Evolutionary conservation across 345 rosid genomes (phyloP).

Genomic region (Limnanthes douglasii): DNA sequence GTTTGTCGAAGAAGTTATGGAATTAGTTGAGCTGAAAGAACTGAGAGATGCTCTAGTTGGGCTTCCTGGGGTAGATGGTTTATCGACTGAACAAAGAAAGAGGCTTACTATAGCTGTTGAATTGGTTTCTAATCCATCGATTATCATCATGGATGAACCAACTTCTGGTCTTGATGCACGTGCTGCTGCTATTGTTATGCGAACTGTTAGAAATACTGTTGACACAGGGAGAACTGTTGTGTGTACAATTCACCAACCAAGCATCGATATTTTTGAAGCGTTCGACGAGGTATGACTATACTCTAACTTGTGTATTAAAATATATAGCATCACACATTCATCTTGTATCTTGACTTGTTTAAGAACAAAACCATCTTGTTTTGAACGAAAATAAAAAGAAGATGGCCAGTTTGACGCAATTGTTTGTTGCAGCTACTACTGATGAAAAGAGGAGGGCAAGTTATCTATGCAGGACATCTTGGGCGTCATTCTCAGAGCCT

Average conservation of each 20-base stretch:
- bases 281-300: conserved; percentile 60
- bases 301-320: too few species aligned
- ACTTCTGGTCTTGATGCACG: conserved; percentile 94
- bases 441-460: conserved; percentile 95
- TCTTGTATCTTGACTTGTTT: neutral
- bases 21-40: conserved; percentile 69
- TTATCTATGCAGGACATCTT: conserved; percentile 70
- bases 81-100: conserved; percentile 88
- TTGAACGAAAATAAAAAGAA: too few species aligned
- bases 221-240: conserved; percentile 97
- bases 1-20: conserved; percentile 94
- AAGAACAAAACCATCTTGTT: too few species aligned
- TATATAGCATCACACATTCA: neutral
- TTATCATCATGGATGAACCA: conserved; percentile 94
- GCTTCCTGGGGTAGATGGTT: conserved; percentile 75
- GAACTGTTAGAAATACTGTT: conserved; percentile 82
- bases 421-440: conserved; percentile 39
- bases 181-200: conserved; percentile 95
- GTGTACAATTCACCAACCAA: conserved; percentile 95
- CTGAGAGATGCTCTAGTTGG: conserved; percentile 71
- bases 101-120: conserved; percentile 94
- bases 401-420: too few species aligned
- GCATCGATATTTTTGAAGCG: conserved; percentile 84
- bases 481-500: conserved; percentile 73
- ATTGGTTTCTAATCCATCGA: conserved; percentile 85